Evolutionary conservation across 148 eudicot genomes (phyloP), one percentile per base, ranked within the genome.

Genomic region (Heliamphora exappendiculata): DNA sequence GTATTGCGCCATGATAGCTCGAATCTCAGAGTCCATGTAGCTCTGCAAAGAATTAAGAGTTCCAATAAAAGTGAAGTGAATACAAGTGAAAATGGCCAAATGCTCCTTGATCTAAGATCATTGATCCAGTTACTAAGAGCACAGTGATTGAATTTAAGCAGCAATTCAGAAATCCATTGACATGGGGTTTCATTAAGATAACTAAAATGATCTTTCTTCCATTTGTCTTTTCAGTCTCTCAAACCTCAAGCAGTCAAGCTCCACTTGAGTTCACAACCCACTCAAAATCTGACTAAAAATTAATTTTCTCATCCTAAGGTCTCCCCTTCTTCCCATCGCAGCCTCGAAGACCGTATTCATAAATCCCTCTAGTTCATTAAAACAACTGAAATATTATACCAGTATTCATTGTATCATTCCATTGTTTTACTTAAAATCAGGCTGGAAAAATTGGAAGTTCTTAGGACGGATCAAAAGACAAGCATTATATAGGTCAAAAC

Each of bases 1-100:
- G 62, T 86, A 86, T 55, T 86, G 89, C 12, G 89, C 85, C 89
- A 86, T 84, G 70, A 86, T 86, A 37, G 89, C 86, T 76, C 89
- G 75, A 13, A 86, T 86, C 85, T 86, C 89, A 0, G 89, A 84
- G 68, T 86, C 89, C 89, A 86, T 86, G 76, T 86, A 86, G 62
- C 81, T 81, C 85, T 83, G 82, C 75, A 67, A 33, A 49, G 11
- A 75, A 41, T 36, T 28, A 0, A n/a, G 28, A 42, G 19, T 37
- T 41, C 67, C 37, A 70, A 28, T 20, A 70, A 47, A n/a, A 20
- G 53, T 20, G 62, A n/a, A 20, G 53, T 20, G 62, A 53, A n/a
- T 53, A 51, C 22, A 53, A 31, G 45, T 10, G 19, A 33, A 72
- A 10, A 51, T 19, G 11, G 11, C 0, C 14, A 10, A 16, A 70